These are phyloP conservation scores for Stygiomarasmius scandens DNA, from an alignment of 1,284 basidiomycete genomes.

Conservation along the genomic window DNA sequence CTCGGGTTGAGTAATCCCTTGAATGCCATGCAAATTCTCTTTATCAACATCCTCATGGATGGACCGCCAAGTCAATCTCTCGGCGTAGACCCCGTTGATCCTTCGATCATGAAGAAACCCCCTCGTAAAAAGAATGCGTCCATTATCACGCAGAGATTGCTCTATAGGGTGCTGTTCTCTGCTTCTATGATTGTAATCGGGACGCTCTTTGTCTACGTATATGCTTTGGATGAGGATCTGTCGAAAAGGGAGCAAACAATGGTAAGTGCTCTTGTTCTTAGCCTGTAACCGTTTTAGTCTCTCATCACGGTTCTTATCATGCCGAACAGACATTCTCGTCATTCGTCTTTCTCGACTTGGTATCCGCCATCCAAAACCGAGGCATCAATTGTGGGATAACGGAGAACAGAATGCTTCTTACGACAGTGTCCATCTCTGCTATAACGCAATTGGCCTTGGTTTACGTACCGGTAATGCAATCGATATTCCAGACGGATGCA, in stretches of 20 bases:
- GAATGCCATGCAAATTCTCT: conserved; percentile 98
- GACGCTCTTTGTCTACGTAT: conserved; percentile 86
- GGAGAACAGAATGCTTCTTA: conserved; percentile 88
- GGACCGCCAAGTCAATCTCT: conserved; percentile 93
- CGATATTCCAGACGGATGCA: conserved; percentile 91
- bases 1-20: conserved; percentile 89
- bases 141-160: conserved; percentile 76
- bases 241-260: conserved; percentile 91
- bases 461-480: conserved; percentile 90
- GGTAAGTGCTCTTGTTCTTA: conserved; percentile 50
- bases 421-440: conserved; percentile 85
- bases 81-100: conserved; percentile 95
- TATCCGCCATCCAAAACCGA: conserved; percentile 93
- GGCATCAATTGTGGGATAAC: conserved; percentile 80
- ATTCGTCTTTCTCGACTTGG: conserved; percentile 96
- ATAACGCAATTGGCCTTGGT: conserved; percentile 84
- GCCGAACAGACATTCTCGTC: conserved; percentile 84
- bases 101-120: conserved; percentile 86
- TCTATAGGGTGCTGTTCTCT: conserved; percentile 86
- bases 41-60: conserved; percentile 99
- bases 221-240: conserved; percentile 83
- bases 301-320: conserved; percentile 1
- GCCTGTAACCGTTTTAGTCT: conserved; percentile 5
- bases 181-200: conserved; percentile 90
- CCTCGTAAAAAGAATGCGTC: conserved; percentile 89